phyloP scores from a whole-genome alignment of 2,329 filamentous ascomycete genomes.

The Chrysoporthe deuterocubensis region DNA sequence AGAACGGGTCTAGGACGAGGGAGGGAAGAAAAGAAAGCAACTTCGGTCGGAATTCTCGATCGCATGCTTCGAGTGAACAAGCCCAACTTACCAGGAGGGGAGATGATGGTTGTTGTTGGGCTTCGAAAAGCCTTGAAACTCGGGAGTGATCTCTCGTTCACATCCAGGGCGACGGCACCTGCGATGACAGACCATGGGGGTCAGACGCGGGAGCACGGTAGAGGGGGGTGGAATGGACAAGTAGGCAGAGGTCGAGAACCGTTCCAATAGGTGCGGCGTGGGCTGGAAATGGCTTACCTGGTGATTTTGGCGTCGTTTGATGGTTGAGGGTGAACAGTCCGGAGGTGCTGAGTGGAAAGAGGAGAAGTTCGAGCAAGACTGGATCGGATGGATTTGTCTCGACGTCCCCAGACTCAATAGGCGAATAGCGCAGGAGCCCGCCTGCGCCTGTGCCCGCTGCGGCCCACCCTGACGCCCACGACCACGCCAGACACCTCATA shows the following conservation, averaged over 20 bases:
- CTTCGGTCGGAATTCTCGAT: slow-evolving; percentile 36
- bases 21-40: slow-evolving; percentile 27
- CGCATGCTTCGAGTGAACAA: slow-evolving; percentile 40
- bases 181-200: slow-evolving; percentile 30
- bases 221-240: slow-evolving; percentile 16
- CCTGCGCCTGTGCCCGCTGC: slow-evolving; percentile 26
- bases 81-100: slow-evolving; percentile 43
- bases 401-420: slow-evolving; percentile 26
- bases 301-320: slow-evolving; percentile 34
- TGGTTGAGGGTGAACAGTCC: slow-evolving; percentile 36
- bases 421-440: slow-evolving; percentile 32
- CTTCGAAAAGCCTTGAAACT: slow-evolving; percentile 34
- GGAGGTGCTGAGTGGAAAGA: slow-evolving; percentile 37
- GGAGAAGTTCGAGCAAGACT: slow-evolving; percentile 38
- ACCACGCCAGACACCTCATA: slow-evolving; percentile 17
- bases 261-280: slow-evolving; percentile 19
- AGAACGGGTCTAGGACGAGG: slow-evolving; percentile 26
- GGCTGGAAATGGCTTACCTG: slow-evolving; percentile 35
- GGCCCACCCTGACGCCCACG: slow-evolving; percentile 28
- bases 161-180: slow-evolving; percentile 32
- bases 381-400: slow-evolving; percentile 34
- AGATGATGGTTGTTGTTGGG: slow-evolving; percentile 40
- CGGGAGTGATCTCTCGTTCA: slow-evolving; percentile 31
- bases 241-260: slow-evolving; percentile 18
- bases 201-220: slow-evolving; percentile 20